phyloP scores from a whole-genome alignment of 345 rosid species.

The Mangifera indica region DNA sequence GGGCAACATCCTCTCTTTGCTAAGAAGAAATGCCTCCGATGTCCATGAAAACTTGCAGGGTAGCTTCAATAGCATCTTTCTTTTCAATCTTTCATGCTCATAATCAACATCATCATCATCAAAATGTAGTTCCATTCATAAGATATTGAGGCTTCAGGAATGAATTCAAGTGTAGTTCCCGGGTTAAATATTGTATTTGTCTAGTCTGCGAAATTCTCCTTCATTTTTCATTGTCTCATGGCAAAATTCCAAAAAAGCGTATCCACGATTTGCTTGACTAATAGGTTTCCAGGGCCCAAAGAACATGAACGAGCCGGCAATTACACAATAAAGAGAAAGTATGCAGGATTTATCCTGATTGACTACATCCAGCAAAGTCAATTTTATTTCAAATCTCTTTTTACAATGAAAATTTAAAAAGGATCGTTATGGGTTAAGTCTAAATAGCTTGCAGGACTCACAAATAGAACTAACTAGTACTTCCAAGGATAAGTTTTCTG shows the following conservation, averaged over 20 bases:
- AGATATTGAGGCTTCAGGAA: neutral
- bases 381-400: no score
- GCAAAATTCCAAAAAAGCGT: neutral
- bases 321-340: no score
- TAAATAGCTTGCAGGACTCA: no score
- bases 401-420: no score
- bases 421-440: no score
- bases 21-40: conserved; percentile 31
- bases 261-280: neutral
- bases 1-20: conserved; percentile 38
- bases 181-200: neutral
- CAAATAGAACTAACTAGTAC: neutral
- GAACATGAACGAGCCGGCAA: no score
- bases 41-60: conserved; percentile 33
- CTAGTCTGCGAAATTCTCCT: neutral
- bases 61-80: conserved; percentile 34
- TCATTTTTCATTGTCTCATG: neutral
- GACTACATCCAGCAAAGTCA: no score
- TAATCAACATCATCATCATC: conserved; percentile 11
- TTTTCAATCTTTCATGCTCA: conserved; percentile 33
- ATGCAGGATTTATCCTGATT: no score
- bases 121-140: conserved; percentile 30
- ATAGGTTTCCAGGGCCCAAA: neutral
- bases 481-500: neutral
- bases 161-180: neutral